phyloP scores from a whole-genome alignment of 768 basidiomycete genomes.

The Auricularia cornea region DNA sequence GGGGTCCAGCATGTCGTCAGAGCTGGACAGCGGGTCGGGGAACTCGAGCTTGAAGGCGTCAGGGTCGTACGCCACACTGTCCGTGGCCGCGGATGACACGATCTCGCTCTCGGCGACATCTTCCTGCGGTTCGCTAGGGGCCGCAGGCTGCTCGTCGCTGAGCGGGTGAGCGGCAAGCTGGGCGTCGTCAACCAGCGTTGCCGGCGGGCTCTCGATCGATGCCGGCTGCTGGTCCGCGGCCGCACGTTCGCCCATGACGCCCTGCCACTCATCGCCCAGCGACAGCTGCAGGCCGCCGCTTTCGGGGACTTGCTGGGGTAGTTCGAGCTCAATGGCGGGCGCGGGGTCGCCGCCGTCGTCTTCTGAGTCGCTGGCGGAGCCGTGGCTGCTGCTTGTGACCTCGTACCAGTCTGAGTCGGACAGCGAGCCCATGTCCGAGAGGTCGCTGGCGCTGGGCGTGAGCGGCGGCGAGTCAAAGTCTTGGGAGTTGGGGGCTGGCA shows the following conservation, averaged over 20 bases:
- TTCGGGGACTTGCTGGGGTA: conserved; percentile 44
- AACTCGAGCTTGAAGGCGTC: neutral
- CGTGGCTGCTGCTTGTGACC: conserved; percentile 60
- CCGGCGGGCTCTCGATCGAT: neutral
- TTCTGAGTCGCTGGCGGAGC: conserved; percentile 59
- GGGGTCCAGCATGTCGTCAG: neutral
- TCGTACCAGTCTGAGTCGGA: conserved; percentile 86
- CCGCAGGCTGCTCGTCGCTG: neutral
- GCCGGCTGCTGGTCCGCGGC: neutral
- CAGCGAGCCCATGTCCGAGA: conserved; percentile 56
- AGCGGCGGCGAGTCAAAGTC: conserved; percentile 18
- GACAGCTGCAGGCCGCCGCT: neutral
- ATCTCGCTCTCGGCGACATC: neutral
- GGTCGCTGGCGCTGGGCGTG: conserved; percentile 6
- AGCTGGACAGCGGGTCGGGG: neutral
- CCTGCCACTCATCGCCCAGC: neutral
- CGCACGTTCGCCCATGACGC: neutral
- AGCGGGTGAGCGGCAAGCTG: neutral
- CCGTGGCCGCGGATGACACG: neutral
- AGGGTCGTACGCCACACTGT: neutral
- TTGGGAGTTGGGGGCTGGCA: neutral
- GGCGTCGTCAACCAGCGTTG: neutral
- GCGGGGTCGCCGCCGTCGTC: conserved; percentile 45
- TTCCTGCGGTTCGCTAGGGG: neutral
- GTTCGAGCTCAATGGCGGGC: conserved; percentile 26